A percentile compares a stretch with the other conserved stretches of the same genome.
These are phyloP conservation scores for Sistotremastrum niveocremeum DNA, from an alignment of 768 basidiomycete species.

Conservation along the genomic window DNA sequence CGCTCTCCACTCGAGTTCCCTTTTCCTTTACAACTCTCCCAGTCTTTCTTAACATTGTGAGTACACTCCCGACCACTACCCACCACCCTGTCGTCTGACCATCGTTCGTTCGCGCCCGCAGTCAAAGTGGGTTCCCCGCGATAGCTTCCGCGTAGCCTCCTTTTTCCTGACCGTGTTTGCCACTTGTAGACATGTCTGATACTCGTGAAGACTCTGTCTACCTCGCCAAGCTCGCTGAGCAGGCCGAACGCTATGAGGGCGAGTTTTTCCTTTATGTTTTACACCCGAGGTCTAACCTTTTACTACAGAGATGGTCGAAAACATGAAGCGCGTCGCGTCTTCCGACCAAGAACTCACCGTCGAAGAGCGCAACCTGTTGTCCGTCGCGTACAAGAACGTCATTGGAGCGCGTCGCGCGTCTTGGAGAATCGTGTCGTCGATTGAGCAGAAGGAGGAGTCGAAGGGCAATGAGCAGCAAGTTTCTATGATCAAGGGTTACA, in stretches of 20 bases:
- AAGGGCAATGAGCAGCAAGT: conserved; percentile 97
- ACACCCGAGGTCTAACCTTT: conserved; percentile 7
- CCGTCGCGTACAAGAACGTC: conserved; percentile 98
- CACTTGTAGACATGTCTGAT: conserved; percentile 40
- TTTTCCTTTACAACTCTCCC: neutral
- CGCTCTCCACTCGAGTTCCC: neutral
- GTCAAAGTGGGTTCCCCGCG: neutral
- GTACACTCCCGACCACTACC: neutral
- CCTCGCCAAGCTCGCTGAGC: conserved; percentile 99
- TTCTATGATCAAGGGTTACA: conserved; percentile 93
- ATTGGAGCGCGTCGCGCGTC: conserved; percentile 97
- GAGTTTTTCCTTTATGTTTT: conserved; percentile 11
- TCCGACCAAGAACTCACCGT: conserved; percentile 97
- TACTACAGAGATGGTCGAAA: conserved; percentile 84
- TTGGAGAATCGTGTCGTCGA: conserved; percentile 96
- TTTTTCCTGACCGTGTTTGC: neutral
- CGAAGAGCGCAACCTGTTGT: conserved; percentile 95
- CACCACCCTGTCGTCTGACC: neutral
- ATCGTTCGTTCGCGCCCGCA: neutral
- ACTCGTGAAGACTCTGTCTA: conserved; percentile 95
- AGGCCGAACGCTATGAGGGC: conserved; percentile 99
- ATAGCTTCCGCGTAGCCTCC: neutral
- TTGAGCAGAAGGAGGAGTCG: conserved; percentile 98
- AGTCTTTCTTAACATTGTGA: neutral
- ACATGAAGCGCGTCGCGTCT: conserved; percentile 98